Percentiles rank a stretch among this genome's conserved stretches.
These are phyloP conservation scores for Amauroascus verrucosus DNA, from an alignment of 2,329 filamentous ascomycete genomes.

Conservation along the genomic window DNA sequence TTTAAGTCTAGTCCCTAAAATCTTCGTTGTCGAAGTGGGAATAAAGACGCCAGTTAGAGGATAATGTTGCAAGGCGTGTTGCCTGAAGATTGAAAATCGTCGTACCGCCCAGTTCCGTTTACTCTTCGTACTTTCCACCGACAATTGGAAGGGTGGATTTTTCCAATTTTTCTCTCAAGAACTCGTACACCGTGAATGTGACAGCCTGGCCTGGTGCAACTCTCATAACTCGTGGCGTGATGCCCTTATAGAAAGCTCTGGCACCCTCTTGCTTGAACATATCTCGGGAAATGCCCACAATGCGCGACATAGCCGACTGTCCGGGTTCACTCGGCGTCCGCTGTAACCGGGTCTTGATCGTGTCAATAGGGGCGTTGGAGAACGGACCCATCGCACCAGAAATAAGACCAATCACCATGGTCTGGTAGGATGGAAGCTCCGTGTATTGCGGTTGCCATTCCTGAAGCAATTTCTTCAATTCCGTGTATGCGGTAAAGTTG, in stretches of 20 bases:
- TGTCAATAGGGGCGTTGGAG: constrained; percentile 95
- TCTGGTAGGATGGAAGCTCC: constrained; percentile 77
- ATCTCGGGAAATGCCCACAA: constrained; percentile 64
- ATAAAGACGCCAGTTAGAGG: background rate
- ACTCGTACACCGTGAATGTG: constrained; percentile 68
- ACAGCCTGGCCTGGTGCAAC: constrained; percentile 89
- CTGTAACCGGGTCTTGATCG: constrained; percentile 94
- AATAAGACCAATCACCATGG: constrained; percentile 79
- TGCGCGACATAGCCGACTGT: constrained; percentile 68
- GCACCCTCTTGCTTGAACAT: constrained; percentile 93
- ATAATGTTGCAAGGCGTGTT: background rate
- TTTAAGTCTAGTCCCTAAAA: background rate
- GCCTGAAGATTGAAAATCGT: background rate
- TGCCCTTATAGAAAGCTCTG: constrained; percentile 96
- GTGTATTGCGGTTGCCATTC: constrained; percentile 58
- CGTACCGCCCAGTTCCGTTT: constrained; percentile 13
- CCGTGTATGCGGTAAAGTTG: constrained; percentile 96
- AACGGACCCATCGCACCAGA: constrained; percentile 91
- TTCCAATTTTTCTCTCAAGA: constrained; percentile 61
- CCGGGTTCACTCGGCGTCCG: constrained; percentile 75
- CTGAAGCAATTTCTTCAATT: constrained; percentile 74
- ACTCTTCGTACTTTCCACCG: constrained; percentile 57
- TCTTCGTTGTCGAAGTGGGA: background rate
- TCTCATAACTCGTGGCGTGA: constrained; percentile 93
- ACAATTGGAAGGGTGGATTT: constrained; percentile 50